These are phyloP conservation scores for Thuidium tamariscinum DNA, from an alignment of 225 moss, liverwort and hornwort genomes.

Conservation along the genomic window DNA sequence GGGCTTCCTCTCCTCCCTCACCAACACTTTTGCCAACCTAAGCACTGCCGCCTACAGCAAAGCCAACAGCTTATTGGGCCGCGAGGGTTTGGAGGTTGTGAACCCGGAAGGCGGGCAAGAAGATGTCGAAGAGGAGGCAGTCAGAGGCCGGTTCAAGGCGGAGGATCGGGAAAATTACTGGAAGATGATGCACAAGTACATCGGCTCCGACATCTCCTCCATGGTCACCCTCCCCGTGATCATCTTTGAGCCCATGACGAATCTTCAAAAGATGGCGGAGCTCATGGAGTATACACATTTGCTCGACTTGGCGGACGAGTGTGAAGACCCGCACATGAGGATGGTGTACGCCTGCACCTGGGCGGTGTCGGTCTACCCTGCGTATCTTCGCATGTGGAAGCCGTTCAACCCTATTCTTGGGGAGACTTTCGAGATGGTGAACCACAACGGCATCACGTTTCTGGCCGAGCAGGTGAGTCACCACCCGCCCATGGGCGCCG, in stretches of 20 bases:
- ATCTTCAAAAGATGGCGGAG: conserved; percentile 91
- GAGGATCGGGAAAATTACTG: conserved; percentile 91
- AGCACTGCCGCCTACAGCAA: conserved; percentile 58
- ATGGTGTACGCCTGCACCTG: conserved; percentile 75
- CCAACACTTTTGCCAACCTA: conserved; percentile 63
- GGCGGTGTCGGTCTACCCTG: conserved; percentile 86
- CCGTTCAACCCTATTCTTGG: conserved; percentile 97
- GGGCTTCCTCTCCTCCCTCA: conserved; percentile 60
- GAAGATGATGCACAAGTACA: conserved; percentile 99
- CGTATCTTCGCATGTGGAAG: conserved; percentile 81
- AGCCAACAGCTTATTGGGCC: conserved; percentile 69
- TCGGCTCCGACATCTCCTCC: conserved; percentile 90
- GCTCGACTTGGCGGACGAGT: conserved; percentile 87
- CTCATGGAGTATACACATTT: conserved; percentile 87
- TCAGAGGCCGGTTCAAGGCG: conserved; percentile 62
- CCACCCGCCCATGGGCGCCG: conserved; percentile 86
- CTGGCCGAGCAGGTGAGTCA: conserved; percentile 95
- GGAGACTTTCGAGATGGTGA: conserved; percentile 92
- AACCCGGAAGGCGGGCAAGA: conserved; percentile 95
- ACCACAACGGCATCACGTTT: conserved; percentile 75
- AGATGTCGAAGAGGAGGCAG: conserved; percentile 82
- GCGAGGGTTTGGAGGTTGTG: conserved; percentile 87
- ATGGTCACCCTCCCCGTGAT: conserved; percentile 92
- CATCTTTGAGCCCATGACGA: conserved; percentile 92
- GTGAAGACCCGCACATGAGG: conserved; percentile 68